A percentile compares a stretch with the other conserved stretches of the same genome.
Conservation (phyloP, 768 basidiomycete species). For the Piloderma croceum region DNA sequence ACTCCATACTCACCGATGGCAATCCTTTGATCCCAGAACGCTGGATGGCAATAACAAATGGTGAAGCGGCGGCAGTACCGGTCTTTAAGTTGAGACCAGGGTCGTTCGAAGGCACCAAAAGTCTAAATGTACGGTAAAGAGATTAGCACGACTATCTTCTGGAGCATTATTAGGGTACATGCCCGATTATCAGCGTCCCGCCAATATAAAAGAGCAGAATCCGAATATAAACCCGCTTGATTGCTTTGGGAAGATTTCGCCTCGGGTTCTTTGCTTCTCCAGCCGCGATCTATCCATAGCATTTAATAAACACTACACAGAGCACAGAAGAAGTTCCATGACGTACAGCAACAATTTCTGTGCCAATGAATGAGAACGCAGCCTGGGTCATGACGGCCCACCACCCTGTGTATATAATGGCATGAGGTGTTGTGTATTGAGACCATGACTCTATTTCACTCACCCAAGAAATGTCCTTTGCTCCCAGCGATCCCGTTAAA, state of each 20-base stretch:
- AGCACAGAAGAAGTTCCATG: too few relatives aligned
- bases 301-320: too few relatives aligned
- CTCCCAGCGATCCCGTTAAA: conserved; percentile 34
- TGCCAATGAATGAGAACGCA: conserved; percentile 55
- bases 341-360: conserved; percentile 44
- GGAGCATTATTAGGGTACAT: too few relatives aligned
- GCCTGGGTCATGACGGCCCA: conserved; percentile 55
- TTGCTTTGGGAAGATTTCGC: conserved; percentile 35
- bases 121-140: conserved; percentile 68
- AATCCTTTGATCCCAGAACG: conserved; percentile 54
- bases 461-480: conserved; percentile 45
- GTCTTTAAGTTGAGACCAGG: conserved; percentile 32
- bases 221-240: conserved; percentile 39
- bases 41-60: conserved; percentile 56
- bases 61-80: conserved; percentile 39
- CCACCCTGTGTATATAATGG: conserved; percentile 26
- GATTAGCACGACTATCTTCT: too few relatives aligned
- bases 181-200: conserved; percentile 43
- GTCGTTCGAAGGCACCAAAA: conserved; percentile 46
- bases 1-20: conserved; percentile 33
- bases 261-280: conserved; percentile 49
- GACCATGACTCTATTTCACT: neutral
- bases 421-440: neutral
- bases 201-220: conserved; percentile 34
- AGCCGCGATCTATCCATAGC: conserved; percentile 33